These are phyloP conservation scores for Antitrichia curtipendula DNA, from an alignment of 225 moss, liverwort and hornwort species.

Conservation along the genomic window DNA sequence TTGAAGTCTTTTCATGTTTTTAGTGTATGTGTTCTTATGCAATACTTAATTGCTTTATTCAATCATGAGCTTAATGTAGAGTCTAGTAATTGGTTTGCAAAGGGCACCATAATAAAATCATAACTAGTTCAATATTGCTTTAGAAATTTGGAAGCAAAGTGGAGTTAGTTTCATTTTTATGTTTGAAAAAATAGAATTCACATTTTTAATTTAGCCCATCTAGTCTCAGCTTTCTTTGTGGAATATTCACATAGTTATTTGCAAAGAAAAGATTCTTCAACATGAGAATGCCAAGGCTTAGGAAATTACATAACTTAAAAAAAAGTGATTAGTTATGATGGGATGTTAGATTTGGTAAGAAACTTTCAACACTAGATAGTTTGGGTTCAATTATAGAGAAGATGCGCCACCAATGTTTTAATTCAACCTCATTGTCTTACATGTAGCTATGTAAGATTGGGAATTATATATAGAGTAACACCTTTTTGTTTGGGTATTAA, in stretches of 20 bases:
- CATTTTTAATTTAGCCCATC: not conserved
- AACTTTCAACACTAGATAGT: not conserved
- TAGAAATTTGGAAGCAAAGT: not conserved
- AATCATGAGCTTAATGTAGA: not conserved
- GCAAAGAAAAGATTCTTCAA: not conserved
- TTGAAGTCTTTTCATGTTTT: not conserved
- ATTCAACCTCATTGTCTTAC: not conserved
- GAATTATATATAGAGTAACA: fast-evolving
- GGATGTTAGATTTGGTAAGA: not conserved
- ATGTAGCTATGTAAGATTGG: not conserved
- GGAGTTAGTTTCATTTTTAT: not conserved
- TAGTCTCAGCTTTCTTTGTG: not conserved
- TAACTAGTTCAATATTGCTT: not conserved
- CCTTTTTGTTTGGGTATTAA: fast-evolving
- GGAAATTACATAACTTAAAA: too few species aligned
- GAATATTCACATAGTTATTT: not conserved
- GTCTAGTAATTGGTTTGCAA: not conserved
- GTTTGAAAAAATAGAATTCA: not conserved
- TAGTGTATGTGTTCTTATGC: not conserved
- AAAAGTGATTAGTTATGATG: not conserved
- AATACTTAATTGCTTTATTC: not conserved
- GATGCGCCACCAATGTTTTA: not conserved
- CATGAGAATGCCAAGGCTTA: too few species aligned
- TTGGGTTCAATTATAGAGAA: not conserved
- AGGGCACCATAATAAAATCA: not conserved